phyloP scores from a whole-genome alignment of 306 rosid species.

The Sicyos edulis region DNA sequence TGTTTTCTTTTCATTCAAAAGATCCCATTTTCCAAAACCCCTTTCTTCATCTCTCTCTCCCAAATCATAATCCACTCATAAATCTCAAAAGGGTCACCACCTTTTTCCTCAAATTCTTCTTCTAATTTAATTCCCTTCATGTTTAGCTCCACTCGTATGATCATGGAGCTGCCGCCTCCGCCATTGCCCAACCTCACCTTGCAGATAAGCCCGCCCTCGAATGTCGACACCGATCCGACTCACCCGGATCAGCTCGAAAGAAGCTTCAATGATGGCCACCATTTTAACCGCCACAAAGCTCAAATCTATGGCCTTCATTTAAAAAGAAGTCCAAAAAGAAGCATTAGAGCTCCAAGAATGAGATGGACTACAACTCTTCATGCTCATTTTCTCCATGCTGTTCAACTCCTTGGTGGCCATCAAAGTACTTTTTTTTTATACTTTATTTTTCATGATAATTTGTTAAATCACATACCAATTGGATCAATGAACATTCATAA shows the following conservation, averaged over 20 bases:
- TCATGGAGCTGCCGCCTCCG: constrained; percentile 24
- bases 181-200: constrained; percentile 60
- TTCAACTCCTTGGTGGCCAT: constrained; percentile 94
- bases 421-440: constrained; percentile 40
- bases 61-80: constrained; percentile 77
- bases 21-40: constrained; percentile 1
- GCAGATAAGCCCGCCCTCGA: constrained; percentile 62
- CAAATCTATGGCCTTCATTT: too few relatives aligned
- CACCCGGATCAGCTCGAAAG: too few relatives aligned
- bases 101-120: neutral
- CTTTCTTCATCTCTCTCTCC: constrained; percentile 25
- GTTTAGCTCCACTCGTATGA: constrained; percentile 25
- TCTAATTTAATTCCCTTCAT: too few relatives aligned
- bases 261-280: constrained; percentile 35
- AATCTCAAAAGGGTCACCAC: constrained; percentile 37
- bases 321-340: constrained; percentile 45
- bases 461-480: too few relatives aligned
- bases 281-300: constrained; percentile 32
- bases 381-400: constrained; percentile 85
- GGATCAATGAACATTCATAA: too few relatives aligned
- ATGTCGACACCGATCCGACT: constrained; percentile 17
- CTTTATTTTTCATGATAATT: too few relatives aligned
- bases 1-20: neutral
- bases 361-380: constrained; percentile 92
- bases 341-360: constrained; percentile 87